A percentile compares a stretch with the other conserved stretches of the same genome.
phyloP scores from a whole-genome alignment of 2,329 filamentous ascomycete species.

The Calonectria pseudoreteaudii region DNA sequence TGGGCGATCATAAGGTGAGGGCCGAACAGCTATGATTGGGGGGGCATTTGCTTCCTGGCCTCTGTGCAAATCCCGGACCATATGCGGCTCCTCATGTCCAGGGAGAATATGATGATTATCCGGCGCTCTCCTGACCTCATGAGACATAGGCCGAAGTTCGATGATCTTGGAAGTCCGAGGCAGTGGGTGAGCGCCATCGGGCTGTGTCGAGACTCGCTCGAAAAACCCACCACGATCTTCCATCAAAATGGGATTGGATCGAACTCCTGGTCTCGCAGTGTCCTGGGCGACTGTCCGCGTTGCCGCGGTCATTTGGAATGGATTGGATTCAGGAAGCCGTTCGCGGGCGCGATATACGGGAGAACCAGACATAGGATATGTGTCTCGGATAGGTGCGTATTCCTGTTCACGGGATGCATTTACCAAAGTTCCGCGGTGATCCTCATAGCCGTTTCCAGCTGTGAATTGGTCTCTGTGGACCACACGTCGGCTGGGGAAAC shows the following conservation, averaged over 20 bases:
- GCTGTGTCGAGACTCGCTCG: slow-evolving; percentile 46
- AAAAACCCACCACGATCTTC: slow-evolving; percentile 54
- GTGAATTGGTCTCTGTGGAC: slow-evolving; percentile 28
- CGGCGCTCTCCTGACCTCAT: slow-evolving; percentile 22
- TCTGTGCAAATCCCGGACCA: slow-evolving; percentile 31
- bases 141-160: slow-evolving; percentile 28
- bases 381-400: slow-evolving; percentile 20
- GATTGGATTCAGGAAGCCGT: slow-evolving; percentile 30
- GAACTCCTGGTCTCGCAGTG: slow-evolving; percentile 45
- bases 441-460: slow-evolving; percentile 23
- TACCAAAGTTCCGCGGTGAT: slow-evolving; percentile 17
- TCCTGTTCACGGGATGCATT: slow-evolving; percentile 23
- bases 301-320: slow-evolving; percentile 31
- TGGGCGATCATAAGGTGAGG: slow-evolving; percentile 19
- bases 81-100: slow-evolving; percentile 37
- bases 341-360: slow-evolving; percentile 28
- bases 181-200: slow-evolving; percentile 22
- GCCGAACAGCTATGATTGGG: slow-evolving; percentile 27
- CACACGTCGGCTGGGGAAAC: slow-evolving; percentile 28
- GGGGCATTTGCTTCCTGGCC: slow-evolving; percentile 35
- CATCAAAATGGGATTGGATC: slow-evolving; percentile 52
- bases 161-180: slow-evolving; percentile 26
- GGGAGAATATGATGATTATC: slow-evolving; percentile 34
- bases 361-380: slow-evolving; percentile 19
- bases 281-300: slow-evolving; percentile 47